These are phyloP conservation scores for Talaromyces piceae DNA, from an alignment of 2,329 filamentous ascomycete genomes.

Conservation along the genomic window DNA sequence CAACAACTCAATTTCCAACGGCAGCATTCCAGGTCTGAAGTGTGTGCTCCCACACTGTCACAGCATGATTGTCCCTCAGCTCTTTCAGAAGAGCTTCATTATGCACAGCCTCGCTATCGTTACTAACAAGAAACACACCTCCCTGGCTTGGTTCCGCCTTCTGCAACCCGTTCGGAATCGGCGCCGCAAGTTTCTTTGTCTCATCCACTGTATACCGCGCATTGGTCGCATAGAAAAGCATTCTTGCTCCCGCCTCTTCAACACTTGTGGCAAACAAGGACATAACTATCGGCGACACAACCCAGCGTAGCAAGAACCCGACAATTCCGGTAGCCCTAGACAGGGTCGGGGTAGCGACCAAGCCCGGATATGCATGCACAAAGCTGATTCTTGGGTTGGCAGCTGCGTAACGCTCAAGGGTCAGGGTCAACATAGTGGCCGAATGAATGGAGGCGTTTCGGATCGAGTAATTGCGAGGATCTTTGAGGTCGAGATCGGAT, in stretches of 20 bases:
- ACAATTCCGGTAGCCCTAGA: background rate
- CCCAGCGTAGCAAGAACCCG: background rate
- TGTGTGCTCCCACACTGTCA: constrained; percentile 2
- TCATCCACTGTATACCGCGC: constrained; percentile 59
- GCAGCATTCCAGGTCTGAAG: background rate
- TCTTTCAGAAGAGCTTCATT: background rate
- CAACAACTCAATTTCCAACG: background rate
- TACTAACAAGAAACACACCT: background rate
- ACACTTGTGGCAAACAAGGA: background rate
- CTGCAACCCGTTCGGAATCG: constrained; percentile 48
- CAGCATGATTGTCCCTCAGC: constrained; percentile 36
- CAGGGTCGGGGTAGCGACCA: background rate
- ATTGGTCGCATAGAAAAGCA: constrained; percentile 66
- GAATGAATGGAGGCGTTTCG: background rate
- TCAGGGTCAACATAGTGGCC: constrained; percentile 2
- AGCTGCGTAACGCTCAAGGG: background rate
- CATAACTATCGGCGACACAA: background rate
- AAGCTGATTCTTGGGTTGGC: constrained; percentile 2
- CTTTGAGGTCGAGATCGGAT: background rate
- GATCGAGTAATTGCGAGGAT: background rate
- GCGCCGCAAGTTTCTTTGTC: constrained; percentile 60
- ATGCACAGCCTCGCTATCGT: background rate
- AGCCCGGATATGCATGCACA: constrained; percentile 3
- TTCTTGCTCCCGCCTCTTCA: background rate
- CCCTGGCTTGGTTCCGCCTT: constrained; percentile 23